phyloP scores from a whole-genome alignment of 176 grass and related monocot genomes.

The Paspalum notatum region DNA sequence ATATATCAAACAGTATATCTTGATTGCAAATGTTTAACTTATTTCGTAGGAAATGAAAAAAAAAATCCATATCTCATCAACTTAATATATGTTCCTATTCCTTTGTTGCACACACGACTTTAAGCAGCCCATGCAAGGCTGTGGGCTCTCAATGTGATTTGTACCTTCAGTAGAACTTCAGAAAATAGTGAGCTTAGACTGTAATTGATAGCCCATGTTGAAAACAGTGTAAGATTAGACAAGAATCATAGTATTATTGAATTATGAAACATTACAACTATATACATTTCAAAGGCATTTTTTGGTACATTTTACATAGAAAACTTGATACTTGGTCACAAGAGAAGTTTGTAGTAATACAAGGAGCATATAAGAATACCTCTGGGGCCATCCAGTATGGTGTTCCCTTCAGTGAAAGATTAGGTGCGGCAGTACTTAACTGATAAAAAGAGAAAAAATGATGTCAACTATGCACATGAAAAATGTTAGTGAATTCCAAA shows the following conservation, averaged over 20 bases:
- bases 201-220: not conserved
- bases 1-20: constrained; percentile 1
- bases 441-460: constrained; percentile 47
- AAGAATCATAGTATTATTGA: constrained; percentile 1
- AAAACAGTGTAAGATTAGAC: not conserved
- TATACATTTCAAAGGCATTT: not conserved
- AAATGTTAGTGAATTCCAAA: constrained; percentile 27
- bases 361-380: constrained; percentile 47
- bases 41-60: not conserved
- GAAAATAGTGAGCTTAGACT: not conserved
- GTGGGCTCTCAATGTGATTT: constrained; percentile 8
- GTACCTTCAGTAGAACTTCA: constrained; percentile 27
- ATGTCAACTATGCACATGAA: constrained; percentile 38
- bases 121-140: not conserved
- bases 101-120: constrained; percentile 28
- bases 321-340: constrained; percentile 5
- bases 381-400: constrained; percentile 99
- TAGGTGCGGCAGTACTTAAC: constrained; percentile 72
- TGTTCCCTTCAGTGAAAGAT: constrained; percentile 91
- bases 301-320: not conserved
- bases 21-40: not conserved
- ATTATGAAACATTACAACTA: not conserved
- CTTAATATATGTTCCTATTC: constrained; percentile 1
- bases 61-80: not conserved
- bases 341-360: constrained; percentile 16